Conservation (phyloP, 495 filamentous ascomycete genomes). For the Aspergillus kassunensis region DNA sequence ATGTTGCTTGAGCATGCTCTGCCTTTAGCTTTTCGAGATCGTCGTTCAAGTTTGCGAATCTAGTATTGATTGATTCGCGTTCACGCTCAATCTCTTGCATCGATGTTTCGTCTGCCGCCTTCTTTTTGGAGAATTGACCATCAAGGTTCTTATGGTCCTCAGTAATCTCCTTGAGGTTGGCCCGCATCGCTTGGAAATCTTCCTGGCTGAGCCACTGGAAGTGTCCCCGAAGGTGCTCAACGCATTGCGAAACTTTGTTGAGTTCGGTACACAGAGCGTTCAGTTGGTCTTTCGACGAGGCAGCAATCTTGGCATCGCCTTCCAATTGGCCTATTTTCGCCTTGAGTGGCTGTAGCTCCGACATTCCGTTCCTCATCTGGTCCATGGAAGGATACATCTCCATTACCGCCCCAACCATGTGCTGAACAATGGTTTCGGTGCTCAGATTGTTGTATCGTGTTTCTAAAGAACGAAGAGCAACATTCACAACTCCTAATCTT, state of each 20-base stretch:
- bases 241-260: conserved; percentile 1
- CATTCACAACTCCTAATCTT: conserved; percentile 3
- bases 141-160: no score
- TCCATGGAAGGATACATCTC: conserved; percentile 33
- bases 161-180: no score
- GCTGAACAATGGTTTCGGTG: conserved; percentile 27
- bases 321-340: conserved; percentile 3
- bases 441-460: conserved; percentile 32
- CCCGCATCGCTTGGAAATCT: not conserved
- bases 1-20: not conserved
- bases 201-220: not conserved
- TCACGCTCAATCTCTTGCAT: not conserved
- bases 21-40: not conserved
- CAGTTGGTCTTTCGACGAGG: not conserved
- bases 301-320: not conserved
- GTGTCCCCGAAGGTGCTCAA: conserved; percentile 2
- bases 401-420: conserved; percentile 34
- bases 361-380: conserved; percentile 14
- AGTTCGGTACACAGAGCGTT: conserved; percentile 7
- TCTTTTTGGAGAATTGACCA: conserved; percentile 2
- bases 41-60: not conserved
- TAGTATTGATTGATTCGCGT: not conserved
- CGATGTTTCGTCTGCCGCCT: not conserved
- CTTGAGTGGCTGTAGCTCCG: not conserved
- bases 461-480: conserved; percentile 37